Percentiles rank a stretch among this genome's conserved stretches.
Conservation (phyloP, 495 filamentous ascomycete species). For the Chaetomium tenue region DNA sequence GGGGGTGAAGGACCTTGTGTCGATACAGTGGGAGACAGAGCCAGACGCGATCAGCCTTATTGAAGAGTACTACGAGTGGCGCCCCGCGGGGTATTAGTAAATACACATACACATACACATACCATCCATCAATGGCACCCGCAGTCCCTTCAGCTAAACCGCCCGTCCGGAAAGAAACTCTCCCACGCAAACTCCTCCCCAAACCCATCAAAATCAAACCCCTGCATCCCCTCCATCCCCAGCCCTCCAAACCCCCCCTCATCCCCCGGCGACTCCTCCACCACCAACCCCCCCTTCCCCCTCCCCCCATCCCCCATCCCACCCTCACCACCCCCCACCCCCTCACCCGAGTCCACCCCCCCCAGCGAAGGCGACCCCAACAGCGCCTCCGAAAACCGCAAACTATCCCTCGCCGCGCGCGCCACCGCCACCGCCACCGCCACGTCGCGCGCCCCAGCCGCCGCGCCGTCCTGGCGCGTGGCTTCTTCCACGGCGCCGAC, state of each 20-base stretch:
- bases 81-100: background rate
- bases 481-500: background rate
- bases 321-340: background rate
- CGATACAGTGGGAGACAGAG: constrained; percentile 5
- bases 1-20: background rate
- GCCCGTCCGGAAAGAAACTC: constrained; percentile 7
- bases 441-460: too few species aligned
- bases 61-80: background rate
- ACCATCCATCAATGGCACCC: too few species aligned
- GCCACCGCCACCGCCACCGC: background rate
- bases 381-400: background rate
- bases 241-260: background rate
- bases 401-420: constrained; percentile 7
- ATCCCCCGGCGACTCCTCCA: background rate
- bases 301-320: background rate
- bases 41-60: background rate
- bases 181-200: constrained; percentile 8
- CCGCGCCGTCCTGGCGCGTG: too few species aligned
- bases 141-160: background rate
- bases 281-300: background rate
- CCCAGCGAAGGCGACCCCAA: background rate
- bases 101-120: too few species aligned
- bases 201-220: constrained; percentile 11
- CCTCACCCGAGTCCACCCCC: background rate
- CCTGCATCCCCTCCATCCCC: background rate